Conservation (phyloP, 1,139 yeast species). For the Candida glucosophila region DNA sequence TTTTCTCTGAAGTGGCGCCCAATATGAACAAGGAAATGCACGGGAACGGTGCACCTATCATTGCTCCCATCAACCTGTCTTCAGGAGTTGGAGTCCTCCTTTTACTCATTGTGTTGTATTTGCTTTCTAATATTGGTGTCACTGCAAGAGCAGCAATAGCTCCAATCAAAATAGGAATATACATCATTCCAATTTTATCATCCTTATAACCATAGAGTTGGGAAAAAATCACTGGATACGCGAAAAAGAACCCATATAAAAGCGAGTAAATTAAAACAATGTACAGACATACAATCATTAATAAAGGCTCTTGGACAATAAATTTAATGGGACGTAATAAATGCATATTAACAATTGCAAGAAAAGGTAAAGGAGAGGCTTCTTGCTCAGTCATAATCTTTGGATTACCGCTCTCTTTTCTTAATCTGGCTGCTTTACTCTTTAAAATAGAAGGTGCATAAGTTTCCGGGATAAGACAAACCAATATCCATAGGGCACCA, state of each 20-base stretch:
- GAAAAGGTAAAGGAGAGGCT: slow-evolving; percentile 59
- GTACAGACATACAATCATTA: slow-evolving; percentile 73
- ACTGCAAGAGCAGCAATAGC: slow-evolving; percentile 63
- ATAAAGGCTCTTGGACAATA: slow-evolving; percentile 70
- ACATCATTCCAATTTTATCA: slow-evolving; percentile 71
- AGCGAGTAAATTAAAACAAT: slow-evolving; percentile 83
- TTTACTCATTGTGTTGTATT: slow-evolving; percentile 44
- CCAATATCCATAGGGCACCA: slow-evolving; percentile 68
- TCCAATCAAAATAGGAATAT: slow-evolving; percentile 82
- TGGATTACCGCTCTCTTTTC: slow-evolving; percentile 73
- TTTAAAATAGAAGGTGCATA: slow-evolving; percentile 83
- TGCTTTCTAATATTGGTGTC: slow-evolving; percentile 63
- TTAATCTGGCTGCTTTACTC: slow-evolving; percentile 55
- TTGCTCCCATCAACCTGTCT: slow-evolving; percentile 79
- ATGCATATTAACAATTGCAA: slow-evolving; percentile 58
- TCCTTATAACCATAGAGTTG: slow-evolving; percentile 60
- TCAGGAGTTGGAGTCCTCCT: slow-evolving; percentile 72
- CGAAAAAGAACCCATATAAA: slow-evolving; percentile 87
- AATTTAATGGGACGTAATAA: slow-evolving; percentile 70
- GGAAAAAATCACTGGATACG: slow-evolving; percentile 68
- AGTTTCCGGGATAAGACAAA: slow-evolving; percentile 71
- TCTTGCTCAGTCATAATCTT: slow-evolving; percentile 92
- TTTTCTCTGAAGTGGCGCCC: slow-evolving; percentile 79
- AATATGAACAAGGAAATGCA: slow-evolving; percentile 79
- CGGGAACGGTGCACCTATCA: slow-evolving; percentile 86